A percentile compares a stretch with the other conserved stretches of the same genome.
These are phyloP conservation scores for Xylariaceae sp. DNA, from an alignment of 2,329 filamentous ascomycete species.

Conservation along the genomic window DNA sequence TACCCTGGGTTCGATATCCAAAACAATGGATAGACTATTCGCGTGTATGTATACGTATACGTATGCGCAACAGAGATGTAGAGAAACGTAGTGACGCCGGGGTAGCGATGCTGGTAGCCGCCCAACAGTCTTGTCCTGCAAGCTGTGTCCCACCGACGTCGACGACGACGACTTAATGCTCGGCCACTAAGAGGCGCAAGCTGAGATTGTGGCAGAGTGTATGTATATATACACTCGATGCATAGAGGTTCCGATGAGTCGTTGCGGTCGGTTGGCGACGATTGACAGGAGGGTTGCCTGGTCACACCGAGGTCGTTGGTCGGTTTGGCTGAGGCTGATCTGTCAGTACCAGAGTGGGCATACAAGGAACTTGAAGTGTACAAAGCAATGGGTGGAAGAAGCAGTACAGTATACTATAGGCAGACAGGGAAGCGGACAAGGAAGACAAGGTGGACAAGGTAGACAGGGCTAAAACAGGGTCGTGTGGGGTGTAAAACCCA, in stretches of 20 bases:
- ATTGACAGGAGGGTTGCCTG: conserved; percentile 6
- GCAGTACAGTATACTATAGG: conserved; percentile 3
- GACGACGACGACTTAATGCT: conserved; percentile 8
- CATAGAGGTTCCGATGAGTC: conserved; percentile 3
- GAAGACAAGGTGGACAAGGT: conserved; percentile 15
- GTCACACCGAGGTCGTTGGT: conserved; percentile 6
- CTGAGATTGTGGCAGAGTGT: background rate
- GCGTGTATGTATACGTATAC: conserved; percentile 12
- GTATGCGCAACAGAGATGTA: conserved; percentile 20
- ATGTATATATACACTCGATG: conserved; percentile 20
- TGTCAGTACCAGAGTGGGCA: conserved; percentile 13
- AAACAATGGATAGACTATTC: conserved; percentile 18
- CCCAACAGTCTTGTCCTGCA: conserved; percentile 44
- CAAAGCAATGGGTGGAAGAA: background rate
- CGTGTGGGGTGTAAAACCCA: conserved; percentile 20
- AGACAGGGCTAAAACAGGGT: conserved; percentile 2
- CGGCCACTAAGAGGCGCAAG: conserved; percentile 10
- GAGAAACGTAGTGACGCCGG: conserved; percentile 21
- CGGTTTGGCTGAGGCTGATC: conserved; percentile 7
- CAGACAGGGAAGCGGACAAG: conserved; percentile 16
- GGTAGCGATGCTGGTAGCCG: conserved; percentile 28
- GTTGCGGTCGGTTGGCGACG: conserved; percentile 17
- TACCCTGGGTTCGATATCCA: conserved; percentile 38
- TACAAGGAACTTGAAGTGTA: conserved; percentile 2
- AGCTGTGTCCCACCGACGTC: conserved; percentile 38